phyloP scores from a whole-genome alignment of 495 filamentous ascomycete genomes.

The Penicillium subrubescens region DNA sequence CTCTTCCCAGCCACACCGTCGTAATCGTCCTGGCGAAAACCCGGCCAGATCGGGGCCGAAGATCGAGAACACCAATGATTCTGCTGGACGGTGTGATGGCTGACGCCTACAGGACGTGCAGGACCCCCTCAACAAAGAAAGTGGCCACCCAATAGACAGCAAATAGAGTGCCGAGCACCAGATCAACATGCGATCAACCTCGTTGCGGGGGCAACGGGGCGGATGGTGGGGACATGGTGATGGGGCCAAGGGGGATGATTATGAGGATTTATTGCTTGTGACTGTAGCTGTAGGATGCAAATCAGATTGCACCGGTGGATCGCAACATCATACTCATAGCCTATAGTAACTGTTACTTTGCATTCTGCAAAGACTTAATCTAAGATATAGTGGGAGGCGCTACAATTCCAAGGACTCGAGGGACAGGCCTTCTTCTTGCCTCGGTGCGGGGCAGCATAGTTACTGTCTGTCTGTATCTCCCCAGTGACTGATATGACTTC shows the following conservation, averaged over 20 bases:
- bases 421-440: background rate
- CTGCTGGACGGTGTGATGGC: background rate
- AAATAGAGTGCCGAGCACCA: conserved; percentile 22
- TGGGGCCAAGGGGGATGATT: background rate
- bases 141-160: background rate
- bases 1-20: background rate
- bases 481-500: background rate
- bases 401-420: background rate
- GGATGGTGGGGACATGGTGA: background rate
- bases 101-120: background rate
- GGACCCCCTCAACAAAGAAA: conserved; percentile 19
- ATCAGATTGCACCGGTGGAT: background rate
- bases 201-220: background rate
- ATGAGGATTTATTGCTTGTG: background rate
- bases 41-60: conserved; percentile 7
- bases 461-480: no score
- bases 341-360: background rate
- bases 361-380: background rate
- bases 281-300: background rate
- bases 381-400: conserved; percentile 2
- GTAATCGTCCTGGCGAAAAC: conserved; percentile 11
- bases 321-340: background rate
- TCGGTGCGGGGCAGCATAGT: background rate
- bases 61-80: conserved; percentile 8
- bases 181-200: conserved; percentile 17